A percentile compares a stretch with the other conserved stretches of the same genome.
phyloP scores from a whole-genome alignment of 768 basidiomycete species.

The Xerocomellus intermedius region DNA sequence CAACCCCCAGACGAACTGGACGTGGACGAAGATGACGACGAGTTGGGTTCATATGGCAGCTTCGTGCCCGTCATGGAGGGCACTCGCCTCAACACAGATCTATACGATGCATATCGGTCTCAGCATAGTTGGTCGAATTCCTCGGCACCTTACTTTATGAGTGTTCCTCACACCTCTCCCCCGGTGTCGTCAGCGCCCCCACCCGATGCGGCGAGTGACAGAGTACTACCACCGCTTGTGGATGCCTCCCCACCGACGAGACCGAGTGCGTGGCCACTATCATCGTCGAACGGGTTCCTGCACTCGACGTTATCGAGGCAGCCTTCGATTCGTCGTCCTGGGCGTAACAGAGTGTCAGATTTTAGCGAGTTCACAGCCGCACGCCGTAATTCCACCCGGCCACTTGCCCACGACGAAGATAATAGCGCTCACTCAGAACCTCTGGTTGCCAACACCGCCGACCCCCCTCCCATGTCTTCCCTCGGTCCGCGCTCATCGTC shows the following conservation, averaged over 20 bases:
- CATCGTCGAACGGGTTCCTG: constrained; percentile 23
- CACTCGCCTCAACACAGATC: constrained; percentile 52
- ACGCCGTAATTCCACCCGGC: constrained; percentile 51
- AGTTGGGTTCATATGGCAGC: constrained; percentile 44
- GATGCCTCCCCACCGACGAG: constrained; percentile 26
- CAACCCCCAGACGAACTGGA: constrained; percentile 56
- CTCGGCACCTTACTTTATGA: constrained; percentile 22
- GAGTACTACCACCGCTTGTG: constrained; percentile 30
- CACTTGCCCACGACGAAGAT: constrained; percentile 31
- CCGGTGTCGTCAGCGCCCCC: constrained; percentile 28
- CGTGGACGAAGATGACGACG: constrained; percentile 68
- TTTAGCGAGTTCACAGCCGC: constrained; percentile 72
- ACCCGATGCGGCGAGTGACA: constrained; percentile 21
- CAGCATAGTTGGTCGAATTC: constrained; percentile 34
- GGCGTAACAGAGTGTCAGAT: constrained; percentile 55
- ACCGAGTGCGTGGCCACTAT: constrained; percentile 21
- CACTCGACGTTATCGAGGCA: constrained; percentile 49
- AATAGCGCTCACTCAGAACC: constrained; percentile 11
- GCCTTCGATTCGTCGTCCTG: constrained; percentile 58
- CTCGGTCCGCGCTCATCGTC: constrained; percentile 16
- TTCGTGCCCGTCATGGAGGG: constrained; percentile 46
- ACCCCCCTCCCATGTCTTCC: constrained; percentile 1
- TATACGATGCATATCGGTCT: constrained; percentile 62
- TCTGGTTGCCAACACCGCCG: neutral
- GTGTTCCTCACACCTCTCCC: constrained; percentile 26